Evolutionary conservation across 805 yeast species (phyloP), one percentile per base, ranked within the genome.

Genomic region (Schwanniomyces vanrijiae): DNA sequence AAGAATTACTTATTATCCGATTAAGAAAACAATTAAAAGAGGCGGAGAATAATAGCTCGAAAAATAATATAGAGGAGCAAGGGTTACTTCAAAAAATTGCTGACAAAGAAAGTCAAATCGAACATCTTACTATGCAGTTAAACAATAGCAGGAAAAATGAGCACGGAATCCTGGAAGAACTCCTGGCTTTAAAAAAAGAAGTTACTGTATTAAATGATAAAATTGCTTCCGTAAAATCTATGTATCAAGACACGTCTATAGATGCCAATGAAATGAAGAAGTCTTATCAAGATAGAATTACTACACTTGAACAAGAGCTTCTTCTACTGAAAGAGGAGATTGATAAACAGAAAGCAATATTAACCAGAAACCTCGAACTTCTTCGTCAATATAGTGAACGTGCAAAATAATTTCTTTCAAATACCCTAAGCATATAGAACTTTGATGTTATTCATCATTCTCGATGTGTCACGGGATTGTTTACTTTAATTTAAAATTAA

Each of bases 121-220:
- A 31, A 31, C 6, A 14, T 31, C 35, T 31, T 7, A 31, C 35
- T 31, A 14, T 18, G 20, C 35, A 31, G 18, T 31, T 31, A 16
- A 16, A 31, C 20, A 31, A 31, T 18, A 31, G 35, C 20, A 31
- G 20, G 6, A 18, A 31, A 31, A 31, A 16, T 14, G 20, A 14
- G 20, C n/a, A 31, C 18, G 5, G 35, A 9, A 18, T 14, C 7
- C 16, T 16, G 16, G 20, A 31, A 18, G 35, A 31, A 31, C 35
- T 31, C 19, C 35, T 24, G 21, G 8, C 20, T 24, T 25, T 16
- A 14, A 16, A 31, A 31, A 40, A 44, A 10, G 51, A 41, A 37
- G 45, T 50, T 33, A 48, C 44, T 20, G 45, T 38, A 33, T 42
- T 49, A 22, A 46, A 47, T 18, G 19, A 42, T 14, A 45, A 53